Evolutionary conservation across 768 basidiomycete genomes (phyloP).

Genomic region (Mycena vitilis): DNA sequence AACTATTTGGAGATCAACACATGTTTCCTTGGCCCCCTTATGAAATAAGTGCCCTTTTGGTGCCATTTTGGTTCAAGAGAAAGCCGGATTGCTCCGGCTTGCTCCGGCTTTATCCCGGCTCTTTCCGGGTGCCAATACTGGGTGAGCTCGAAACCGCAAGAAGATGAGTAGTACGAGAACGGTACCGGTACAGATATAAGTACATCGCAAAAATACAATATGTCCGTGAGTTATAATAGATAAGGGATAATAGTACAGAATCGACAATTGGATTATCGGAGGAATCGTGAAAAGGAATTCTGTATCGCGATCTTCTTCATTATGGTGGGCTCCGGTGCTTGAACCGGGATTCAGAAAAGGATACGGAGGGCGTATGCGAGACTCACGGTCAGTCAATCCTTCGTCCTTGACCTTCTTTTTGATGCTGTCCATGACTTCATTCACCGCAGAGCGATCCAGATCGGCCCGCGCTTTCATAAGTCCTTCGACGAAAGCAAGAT

Average conservation of each 20-base stretch:
- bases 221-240: constrained; percentile 11
- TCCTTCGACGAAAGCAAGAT: constrained; percentile 90
- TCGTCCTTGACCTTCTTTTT: constrained; percentile 95
- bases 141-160: not conserved
- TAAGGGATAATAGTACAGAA: constrained; percentile 11
- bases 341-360: constrained; percentile 27
- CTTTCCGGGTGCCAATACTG: not conserved
- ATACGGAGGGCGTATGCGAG: not conserved
- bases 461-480: constrained; percentile 92
- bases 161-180: not conserved
- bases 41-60: too few relatives aligned
- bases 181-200: not conserved
- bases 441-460: constrained; percentile 87
- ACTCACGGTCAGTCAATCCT: constrained; percentile 82
- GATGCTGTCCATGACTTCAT: constrained; percentile 93
- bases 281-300: constrained; percentile 79
- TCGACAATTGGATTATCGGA: constrained; percentile 50
- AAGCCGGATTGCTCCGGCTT: too few relatives aligned
- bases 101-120: too few relatives aligned
- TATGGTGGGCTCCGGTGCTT: constrained; percentile 86
- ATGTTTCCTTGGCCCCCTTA: too few relatives aligned
- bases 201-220: constrained; percentile 34
- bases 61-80: too few relatives aligned
- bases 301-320: constrained; percentile 92
- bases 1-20: too few relatives aligned